A percentile compares a stretch with the other conserved stretches of the same genome.
Evolutionary conservation across 225 moss, liverwort and hornwort species (phyloP).

Genomic region (Polytrichum formosum): DNA sequence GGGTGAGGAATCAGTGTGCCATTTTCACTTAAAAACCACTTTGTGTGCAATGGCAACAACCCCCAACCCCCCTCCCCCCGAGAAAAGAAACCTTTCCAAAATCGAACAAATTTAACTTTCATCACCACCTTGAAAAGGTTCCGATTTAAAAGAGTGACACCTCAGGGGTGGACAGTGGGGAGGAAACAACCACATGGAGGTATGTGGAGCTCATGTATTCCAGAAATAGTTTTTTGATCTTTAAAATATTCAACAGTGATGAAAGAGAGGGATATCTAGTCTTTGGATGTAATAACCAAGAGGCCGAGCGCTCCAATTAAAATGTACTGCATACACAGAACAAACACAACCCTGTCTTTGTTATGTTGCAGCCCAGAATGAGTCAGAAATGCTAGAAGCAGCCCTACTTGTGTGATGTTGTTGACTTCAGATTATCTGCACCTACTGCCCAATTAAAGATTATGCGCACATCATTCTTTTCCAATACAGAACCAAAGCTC

Average conservation of each 20-base stretch:
- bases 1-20: too few species aligned
- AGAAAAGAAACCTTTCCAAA: too few species aligned
- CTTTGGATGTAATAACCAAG: constrained; percentile 93
- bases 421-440: too few species aligned
- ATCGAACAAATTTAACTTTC: constrained; percentile 8
- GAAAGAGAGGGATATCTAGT: constrained; percentile 34
- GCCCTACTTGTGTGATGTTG: background rate
- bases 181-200: constrained; percentile 42
- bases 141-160: constrained; percentile 19
- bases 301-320: constrained; percentile 93
- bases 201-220: constrained; percentile 31
- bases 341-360: background rate
- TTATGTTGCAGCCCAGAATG: background rate
- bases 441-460: too few species aligned
- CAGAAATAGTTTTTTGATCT: constrained; percentile 16
- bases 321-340: constrained; percentile 68
- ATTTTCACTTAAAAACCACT: too few species aligned
- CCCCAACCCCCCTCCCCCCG: too few species aligned
- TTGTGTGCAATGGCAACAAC: too few species aligned
- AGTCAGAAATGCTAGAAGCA: background rate
- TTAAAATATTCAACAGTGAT: constrained; percentile 7
- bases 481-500: background rate
- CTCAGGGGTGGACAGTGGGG: constrained; percentile 16
- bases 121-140: constrained; percentile 12
- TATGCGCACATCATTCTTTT: background rate